Percentiles rank a stretch among this genome's conserved stretches.
Evolutionary conservation across 2,329 filamentous ascomycete genomes (phyloP).

Genomic region (Venturia effusa): DNA sequence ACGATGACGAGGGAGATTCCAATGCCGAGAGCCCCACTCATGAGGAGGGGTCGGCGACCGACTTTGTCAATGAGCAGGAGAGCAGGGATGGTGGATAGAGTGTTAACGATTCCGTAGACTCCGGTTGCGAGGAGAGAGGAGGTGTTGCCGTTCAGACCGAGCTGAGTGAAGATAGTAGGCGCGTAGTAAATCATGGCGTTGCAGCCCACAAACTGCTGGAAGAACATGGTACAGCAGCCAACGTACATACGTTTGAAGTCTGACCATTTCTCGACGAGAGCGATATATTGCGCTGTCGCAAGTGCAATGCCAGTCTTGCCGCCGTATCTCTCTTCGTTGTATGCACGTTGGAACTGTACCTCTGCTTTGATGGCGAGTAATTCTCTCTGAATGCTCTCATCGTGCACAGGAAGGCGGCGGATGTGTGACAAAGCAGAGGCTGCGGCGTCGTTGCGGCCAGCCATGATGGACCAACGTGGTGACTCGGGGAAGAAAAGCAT

Average conservation of each 20-base stretch:
- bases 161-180: conserved; percentile 55
- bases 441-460: conserved; percentile 58
- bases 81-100: conserved; percentile 57
- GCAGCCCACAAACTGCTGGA: conserved; percentile 61
- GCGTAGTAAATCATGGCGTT: conserved; percentile 52
- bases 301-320: conserved; percentile 30
- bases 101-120: conserved; percentile 63
- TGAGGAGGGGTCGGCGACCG: conserved; percentile 51
- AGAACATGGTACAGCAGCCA: conserved; percentile 45
- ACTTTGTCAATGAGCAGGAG: conserved; percentile 56
- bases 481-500: conserved; percentile 56
- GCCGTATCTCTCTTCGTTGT: conserved; percentile 51
- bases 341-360: conserved; percentile 43
- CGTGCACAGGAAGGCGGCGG: conserved; percentile 36
- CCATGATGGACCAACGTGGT: conserved; percentile 56
- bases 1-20: conserved; percentile 24
- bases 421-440: conserved; percentile 45
- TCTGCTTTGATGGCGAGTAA: conserved; percentile 27
- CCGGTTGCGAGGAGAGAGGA: conserved; percentile 61
- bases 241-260: conserved; percentile 66
- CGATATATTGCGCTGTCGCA: conserved; percentile 41
- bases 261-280: conserved; percentile 50
- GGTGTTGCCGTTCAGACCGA: conserved; percentile 48
- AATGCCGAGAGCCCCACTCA: conserved; percentile 49
- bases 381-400: conserved; percentile 26